Conservation (phyloP, 306 rosid genomes). For the Senna tora region DNA sequence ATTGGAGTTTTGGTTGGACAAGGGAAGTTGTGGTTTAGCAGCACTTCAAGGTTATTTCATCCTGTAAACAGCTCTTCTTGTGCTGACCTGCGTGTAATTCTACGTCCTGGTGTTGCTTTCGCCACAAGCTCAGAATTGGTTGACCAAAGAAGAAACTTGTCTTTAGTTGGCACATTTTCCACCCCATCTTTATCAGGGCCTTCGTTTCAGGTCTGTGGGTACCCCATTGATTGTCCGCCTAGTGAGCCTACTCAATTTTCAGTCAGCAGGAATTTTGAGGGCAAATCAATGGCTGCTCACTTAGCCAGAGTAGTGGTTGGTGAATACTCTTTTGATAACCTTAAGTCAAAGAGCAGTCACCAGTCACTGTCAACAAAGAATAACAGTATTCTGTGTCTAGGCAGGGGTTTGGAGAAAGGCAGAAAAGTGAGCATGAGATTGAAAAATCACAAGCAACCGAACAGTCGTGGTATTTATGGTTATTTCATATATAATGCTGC, state of each 20-base stretch:
- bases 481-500: conserved; percentile 62
- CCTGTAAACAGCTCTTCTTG: conserved; percentile 47
- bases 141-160: conserved; percentile 53
- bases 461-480: conserved; percentile 57
- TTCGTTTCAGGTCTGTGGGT: conserved; percentile 67
- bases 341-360: conserved; percentile 38
- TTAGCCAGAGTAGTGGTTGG: conserved; percentile 54
- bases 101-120: conserved; percentile 48
- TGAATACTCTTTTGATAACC: conserved; percentile 45
- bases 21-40: conserved; percentile 63
- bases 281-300: conserved; percentile 65
- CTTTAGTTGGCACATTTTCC: conserved; percentile 72
- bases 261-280: conserved; percentile 39
- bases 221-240: conserved; percentile 59
- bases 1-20: conserved; percentile 63
- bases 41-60: conserved; percentile 52
- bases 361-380: conserved; percentile 35
- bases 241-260: conserved; percentile 48
- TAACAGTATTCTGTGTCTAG: conserved; percentile 35
- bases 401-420: conserved; percentile 43
- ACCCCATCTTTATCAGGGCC: conserved; percentile 76
- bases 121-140: conserved; percentile 58
- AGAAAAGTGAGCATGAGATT: conserved; percentile 70
- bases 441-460: conserved; percentile 60
- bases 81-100: conserved; percentile 42